Evolutionary conservation across 108 stramenopile species (phyloP).

Genomic region (Stephanodiscus triporus): DNA sequence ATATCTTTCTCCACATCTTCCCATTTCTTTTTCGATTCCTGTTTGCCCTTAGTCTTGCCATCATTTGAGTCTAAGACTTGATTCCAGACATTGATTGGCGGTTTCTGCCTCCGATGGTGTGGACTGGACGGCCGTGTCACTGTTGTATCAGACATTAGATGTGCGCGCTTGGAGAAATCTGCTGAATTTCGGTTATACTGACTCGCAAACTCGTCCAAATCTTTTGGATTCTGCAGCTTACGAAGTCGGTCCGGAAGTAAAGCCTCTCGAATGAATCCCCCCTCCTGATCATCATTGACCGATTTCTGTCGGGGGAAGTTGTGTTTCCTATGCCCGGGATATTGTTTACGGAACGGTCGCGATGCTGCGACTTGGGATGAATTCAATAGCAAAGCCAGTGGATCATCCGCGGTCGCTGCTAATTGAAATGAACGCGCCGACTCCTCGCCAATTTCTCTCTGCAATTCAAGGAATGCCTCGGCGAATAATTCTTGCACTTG

Average conservation of each 20-base stretch:
- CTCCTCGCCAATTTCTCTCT: slow-evolving; percentile 63
- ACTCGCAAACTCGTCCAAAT: background rate
- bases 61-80: slow-evolving; percentile 50
- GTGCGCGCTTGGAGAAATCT: slow-evolving; percentile 23
- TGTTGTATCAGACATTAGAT: slow-evolving; percentile 17
- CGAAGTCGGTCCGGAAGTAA: slow-evolving; percentile 57
- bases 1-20: slow-evolving; percentile 36
- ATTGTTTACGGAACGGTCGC: slow-evolving; percentile 22
- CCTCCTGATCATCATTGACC: slow-evolving; percentile 40
- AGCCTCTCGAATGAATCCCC: slow-evolving; percentile 66
- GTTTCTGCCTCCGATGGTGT: slow-evolving; percentile 51
- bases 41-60: slow-evolving; percentile 13
- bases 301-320: background rate
- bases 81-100: slow-evolving; percentile 69
- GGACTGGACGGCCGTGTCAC: slow-evolving; percentile 22
- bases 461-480: slow-evolving; percentile 70
- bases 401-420: slow-evolving; percentile 44
- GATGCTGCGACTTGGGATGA: slow-evolving; percentile 29
- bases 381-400: slow-evolving; percentile 51
- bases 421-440: slow-evolving; percentile 58
- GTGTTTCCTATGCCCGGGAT: slow-evolving; percentile 9
- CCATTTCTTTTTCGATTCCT: slow-evolving; percentile 24
- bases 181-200: slow-evolving; percentile 24
- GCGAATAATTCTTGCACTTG: slow-evolving; percentile 69
- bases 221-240: slow-evolving; percentile 14